Base-by-base conservation (phyloP, 176 grass and related monocot genomes). In the Melocanna baccifera region DNA sequence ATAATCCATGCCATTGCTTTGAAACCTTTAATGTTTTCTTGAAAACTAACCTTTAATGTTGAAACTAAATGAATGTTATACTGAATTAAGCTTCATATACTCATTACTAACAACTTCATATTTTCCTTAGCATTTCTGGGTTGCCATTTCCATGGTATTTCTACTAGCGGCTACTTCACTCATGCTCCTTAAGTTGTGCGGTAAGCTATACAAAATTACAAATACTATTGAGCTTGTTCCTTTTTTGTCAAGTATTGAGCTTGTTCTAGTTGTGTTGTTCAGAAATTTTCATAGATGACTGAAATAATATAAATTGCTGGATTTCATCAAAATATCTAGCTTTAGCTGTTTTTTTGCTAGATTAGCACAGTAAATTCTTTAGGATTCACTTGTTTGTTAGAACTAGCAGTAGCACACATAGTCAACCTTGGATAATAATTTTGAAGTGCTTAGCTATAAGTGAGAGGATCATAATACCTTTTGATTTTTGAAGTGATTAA, bases 131-230 rank as follows among this genome's bases (percentile, higher is more conserved):
- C 88, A 95, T 80, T 95, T 95, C 53, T 92, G 88, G 90, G 67
- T 95, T 69, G 93, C 90, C 25, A 95, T 95, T 75, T 95, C 93
- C 48, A 95, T 92, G 93, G 88, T 95, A 53, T 95, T 95, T 86
- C 80, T 95, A 46, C 86, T 95, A 65, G 90, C 83, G 12, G 93
- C 86, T 78, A 90, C 93, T 68, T 84, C 62, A 81, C 91, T 95
- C 66, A 90, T 91, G 86, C 88, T 95, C 72, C 88, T 94, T 42
- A 95, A 92, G 80, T 83, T 95, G 77, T 90, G 90, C 19, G 88
- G 93, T 95, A 88, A 92, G 84, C 26, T 80, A 80, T 53, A 53
- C 20, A 59, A 26, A 41, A 80, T 71, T 75, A 72, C 19, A 36
- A 23, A 77, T 71, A 14, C 12, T 79, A 80, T 34, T 45, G 22